Conservation (phyloP, 176 grass and related monocot species). For the Phragmites australis region DNA sequence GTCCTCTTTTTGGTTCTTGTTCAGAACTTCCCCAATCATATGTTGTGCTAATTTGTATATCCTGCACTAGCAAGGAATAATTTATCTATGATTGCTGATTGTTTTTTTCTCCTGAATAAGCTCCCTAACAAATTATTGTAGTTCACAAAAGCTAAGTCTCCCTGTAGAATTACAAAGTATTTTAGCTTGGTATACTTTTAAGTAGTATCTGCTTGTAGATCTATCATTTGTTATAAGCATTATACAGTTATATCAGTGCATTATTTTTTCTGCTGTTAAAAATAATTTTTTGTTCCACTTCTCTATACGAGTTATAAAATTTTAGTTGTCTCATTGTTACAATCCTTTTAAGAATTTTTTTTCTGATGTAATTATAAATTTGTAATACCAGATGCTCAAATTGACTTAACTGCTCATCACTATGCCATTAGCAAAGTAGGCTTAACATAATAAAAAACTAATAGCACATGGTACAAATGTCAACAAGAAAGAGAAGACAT, state of each 20-base stretch:
- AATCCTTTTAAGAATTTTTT: background rate
- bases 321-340: background rate
- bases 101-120: background rate
- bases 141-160: background rate
- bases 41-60: background rate
- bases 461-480: slow-evolving; percentile 69
- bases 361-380: slow-evolving; percentile 27
- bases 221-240: background rate
- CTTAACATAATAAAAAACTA: slow-evolving; percentile 65
- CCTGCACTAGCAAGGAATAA: background rate
- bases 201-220: background rate
- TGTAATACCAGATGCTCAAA: slow-evolving; percentile 70
- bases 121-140: background rate
- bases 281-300: too few species aligned
- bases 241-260: background rate
- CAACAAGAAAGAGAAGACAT: slow-evolving; percentile 94
- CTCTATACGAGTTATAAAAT: too few species aligned
- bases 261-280: too few species aligned
- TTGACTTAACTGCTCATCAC: slow-evolving; percentile 91
- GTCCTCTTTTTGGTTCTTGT: background rate
- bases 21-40: background rate
- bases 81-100: background rate
- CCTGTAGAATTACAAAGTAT: too few species aligned
- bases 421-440: slow-evolving; percentile 89
- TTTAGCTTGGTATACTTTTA: background rate